Percentiles rank a stretch among this genome's conserved stretches.
Evolutionary conservation across 768 basidiomycete species (phyloP).

Genomic region (Xerocomus potaroensis): DNA sequence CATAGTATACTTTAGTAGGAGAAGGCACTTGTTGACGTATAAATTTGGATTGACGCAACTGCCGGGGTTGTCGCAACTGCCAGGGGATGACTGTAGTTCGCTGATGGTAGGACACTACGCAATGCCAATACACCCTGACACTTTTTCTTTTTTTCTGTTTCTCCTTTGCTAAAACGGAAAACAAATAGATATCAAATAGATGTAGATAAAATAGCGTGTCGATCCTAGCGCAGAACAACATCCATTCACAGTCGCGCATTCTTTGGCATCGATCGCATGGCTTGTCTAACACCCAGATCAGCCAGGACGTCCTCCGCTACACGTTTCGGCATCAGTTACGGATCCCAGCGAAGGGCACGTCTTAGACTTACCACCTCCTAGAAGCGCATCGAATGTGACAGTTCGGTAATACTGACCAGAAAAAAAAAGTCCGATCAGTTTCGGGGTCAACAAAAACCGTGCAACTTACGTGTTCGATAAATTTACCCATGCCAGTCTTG

Average conservation of each 20-base stretch:
- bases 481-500: conserved; percentile 62
- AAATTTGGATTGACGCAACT: too few relatives aligned
- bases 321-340: neutral
- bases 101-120: too few relatives aligned
- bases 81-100: too few relatives aligned
- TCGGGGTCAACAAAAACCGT: neutral
- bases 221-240: neutral
- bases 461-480: conserved; percentile 49
- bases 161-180: too few relatives aligned
- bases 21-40: too few relatives aligned
- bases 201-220: neutral
- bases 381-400: conserved; percentile 41
- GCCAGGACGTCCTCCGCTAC: conserved; percentile 70
- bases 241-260: conserved; percentile 50
- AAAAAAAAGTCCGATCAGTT: neutral
- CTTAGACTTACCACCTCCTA: conserved; percentile 53
- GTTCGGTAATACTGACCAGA: conserved; percentile 27
- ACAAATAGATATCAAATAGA: neutral
- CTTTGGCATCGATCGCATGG: conserved; percentile 70
- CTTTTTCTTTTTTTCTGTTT: too few relatives aligned
- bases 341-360: neutral
- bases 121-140: too few relatives aligned
- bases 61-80: too few relatives aligned
- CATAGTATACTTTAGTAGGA: too few relatives aligned
- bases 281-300: conserved; percentile 80